phyloP scores from a whole-genome alignment of 805 yeast species.

The Candida quercuum region DNA sequence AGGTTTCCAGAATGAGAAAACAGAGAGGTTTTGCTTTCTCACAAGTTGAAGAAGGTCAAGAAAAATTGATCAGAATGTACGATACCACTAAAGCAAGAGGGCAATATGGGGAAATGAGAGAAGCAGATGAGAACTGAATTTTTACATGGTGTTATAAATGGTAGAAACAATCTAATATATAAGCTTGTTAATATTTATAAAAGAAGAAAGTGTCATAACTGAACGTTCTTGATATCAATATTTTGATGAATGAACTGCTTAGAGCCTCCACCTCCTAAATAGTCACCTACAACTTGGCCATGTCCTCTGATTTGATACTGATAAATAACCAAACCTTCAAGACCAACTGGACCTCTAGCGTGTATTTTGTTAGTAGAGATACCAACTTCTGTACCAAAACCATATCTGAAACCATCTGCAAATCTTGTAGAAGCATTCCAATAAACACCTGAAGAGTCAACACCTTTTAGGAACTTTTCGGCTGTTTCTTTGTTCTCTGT shows the following conservation, averaged over 20 bases:
- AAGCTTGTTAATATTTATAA: no score
- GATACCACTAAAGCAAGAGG: constrained; percentile 89
- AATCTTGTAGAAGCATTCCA: constrained; percentile 97
- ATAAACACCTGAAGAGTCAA: constrained; percentile 94
- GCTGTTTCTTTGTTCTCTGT: constrained; percentile 73
- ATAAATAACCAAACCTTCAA: constrained; percentile 93
- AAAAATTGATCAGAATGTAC: constrained; percentile 83
- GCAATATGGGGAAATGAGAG: constrained; percentile 56
- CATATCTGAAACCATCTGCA: constrained; percentile 98
- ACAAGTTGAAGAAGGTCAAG: constrained; percentile 93
- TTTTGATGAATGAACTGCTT: constrained; percentile 73
- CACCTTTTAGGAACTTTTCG: constrained; percentile 69
- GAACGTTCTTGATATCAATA: constrained; percentile 33
- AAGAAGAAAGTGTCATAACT: constrained; percentile 21
- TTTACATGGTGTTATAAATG: no score
- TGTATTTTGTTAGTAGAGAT: constrained; percentile 95
- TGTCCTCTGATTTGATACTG: constrained; percentile 89
- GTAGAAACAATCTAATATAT: no score
- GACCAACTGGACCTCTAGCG: constrained; percentile 98
- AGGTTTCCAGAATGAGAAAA: constrained; percentile 95
- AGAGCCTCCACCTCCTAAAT: constrained; percentile 88
- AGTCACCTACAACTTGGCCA: constrained; percentile 91
- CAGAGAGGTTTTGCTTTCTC: constrained; percentile 99
- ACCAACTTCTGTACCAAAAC: constrained; percentile 98
- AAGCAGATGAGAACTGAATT: constrained; percentile 27